A percentile compares a stretch with the other conserved stretches of the same genome.
These are phyloP conservation scores for Chaetomiaceae sp. DNA, from an alignment of 2,329 filamentous ascomycete species.

Conservation along the genomic window DNA sequence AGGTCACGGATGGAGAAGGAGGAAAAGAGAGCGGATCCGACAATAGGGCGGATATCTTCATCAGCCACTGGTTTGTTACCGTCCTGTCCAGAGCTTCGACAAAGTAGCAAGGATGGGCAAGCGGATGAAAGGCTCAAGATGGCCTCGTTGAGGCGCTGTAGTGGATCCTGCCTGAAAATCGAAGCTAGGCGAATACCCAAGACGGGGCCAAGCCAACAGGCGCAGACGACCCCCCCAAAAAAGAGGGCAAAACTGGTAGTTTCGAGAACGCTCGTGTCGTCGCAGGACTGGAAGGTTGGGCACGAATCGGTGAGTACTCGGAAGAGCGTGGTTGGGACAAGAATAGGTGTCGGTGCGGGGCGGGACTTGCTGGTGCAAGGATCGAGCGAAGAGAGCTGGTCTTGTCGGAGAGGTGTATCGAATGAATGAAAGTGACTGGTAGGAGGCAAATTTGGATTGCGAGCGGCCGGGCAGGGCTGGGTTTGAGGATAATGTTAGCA, in stretches of 20 bases:
- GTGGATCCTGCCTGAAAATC: not conserved
- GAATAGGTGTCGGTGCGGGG: conserved; percentile 8
- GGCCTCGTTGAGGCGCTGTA: not conserved
- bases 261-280: not conserved
- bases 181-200: conserved; percentile 1
- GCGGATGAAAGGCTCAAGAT: not conserved
- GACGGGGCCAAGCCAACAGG: not conserved
- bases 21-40: not conserved
- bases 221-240: not conserved
- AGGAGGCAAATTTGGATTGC: not conserved
- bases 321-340: not conserved
- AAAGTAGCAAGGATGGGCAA: not conserved
- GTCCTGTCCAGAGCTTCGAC: not conserved
- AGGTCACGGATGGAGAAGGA: conserved; percentile 4
- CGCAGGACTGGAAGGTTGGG: conserved; percentile 9
- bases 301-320: conserved; percentile 4
- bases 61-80: not conserved
- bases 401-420: not conserved
- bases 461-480: not conserved
- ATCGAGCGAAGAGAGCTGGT: not conserved
- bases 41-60: not conserved
- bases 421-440: not conserved
- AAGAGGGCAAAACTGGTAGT: not conserved
- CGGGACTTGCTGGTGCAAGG: conserved; percentile 1
- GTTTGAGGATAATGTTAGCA: not conserved